A percentile compares a stretch with the other conserved stretches of the same genome.
These are phyloP conservation scores for Venturia pyrina DNA, from an alignment of 2,329 filamentous ascomycete genomes.

Conservation along the genomic window DNA sequence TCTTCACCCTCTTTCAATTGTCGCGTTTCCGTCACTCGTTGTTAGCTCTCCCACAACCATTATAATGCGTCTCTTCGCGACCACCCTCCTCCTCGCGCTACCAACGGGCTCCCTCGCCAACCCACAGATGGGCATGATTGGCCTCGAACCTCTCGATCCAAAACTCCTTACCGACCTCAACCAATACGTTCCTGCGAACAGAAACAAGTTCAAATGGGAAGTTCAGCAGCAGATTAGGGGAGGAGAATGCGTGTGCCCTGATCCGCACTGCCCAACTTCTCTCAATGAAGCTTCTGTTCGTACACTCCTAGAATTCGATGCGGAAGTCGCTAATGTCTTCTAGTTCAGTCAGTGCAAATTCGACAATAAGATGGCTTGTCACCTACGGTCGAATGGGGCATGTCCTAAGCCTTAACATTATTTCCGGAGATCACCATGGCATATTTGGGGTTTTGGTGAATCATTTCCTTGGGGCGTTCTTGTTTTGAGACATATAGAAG, in stretches of 20 bases:
- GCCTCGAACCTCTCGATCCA: background rate
- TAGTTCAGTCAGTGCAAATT: slow-evolving; percentile 1
- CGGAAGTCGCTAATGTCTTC: background rate
- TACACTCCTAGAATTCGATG: background rate
- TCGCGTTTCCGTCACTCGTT: background rate
- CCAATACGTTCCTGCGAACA: background rate
- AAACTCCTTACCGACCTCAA: slow-evolving; percentile 7
- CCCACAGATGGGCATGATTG: background rate
- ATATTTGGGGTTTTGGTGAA: background rate
- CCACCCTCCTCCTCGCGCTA: slow-evolving; percentile 1
- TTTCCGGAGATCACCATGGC: background rate
- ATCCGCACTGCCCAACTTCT: background rate
- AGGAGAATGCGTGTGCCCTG: background rate
- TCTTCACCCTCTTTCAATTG: background rate
- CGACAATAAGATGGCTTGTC: background rate
- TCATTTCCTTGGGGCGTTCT: background rate
- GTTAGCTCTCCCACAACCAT: background rate
- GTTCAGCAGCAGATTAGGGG: background rate
- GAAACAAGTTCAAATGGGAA: slow-evolving; percentile 8
- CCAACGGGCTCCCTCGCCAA: background rate
- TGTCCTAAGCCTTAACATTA: slow-evolving; percentile 5
- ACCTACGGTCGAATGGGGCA: background rate
- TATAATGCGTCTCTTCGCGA: background rate
- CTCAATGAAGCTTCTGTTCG: background rate
- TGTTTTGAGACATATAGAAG: background rate